A percentile compares a stretch with the other conserved stretches of the same genome.
These are phyloP conservation scores for Aspergillus ochraceus DNA, from an alignment of 2,329 filamentous ascomycete species.

Conservation along the genomic window DNA sequence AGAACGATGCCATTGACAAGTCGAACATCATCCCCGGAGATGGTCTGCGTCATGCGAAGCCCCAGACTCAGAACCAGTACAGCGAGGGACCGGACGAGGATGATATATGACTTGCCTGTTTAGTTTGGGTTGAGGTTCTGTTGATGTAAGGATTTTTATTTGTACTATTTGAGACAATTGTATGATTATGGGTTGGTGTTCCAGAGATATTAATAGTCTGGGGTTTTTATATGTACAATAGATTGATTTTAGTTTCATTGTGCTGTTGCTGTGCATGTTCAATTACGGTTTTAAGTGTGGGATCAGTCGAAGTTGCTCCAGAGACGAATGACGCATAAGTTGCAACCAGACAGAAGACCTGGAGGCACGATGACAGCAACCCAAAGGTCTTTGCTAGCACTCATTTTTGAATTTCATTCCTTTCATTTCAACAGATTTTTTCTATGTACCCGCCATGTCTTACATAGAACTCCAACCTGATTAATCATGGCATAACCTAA, in stretches of 20 bases:
- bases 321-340: too few species aligned
- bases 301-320: too few species aligned
- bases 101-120: background rate
- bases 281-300: too few species aligned
- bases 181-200: too few species aligned
- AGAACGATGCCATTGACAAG: background rate
- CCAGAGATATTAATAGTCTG: too few species aligned
- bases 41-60: background rate
- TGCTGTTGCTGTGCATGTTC: too few species aligned
- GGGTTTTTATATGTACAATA: too few species aligned
- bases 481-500: conserved; percentile 17
- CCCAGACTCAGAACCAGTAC: background rate
- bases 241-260: too few species aligned
- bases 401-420: background rate
- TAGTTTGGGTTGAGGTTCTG: background rate
- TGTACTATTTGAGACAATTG: background rate
- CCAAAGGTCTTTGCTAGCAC: background rate
- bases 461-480: conserved; percentile 17
- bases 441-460: conserved; percentile 2
- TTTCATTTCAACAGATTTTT: background rate
- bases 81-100: background rate
- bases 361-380: too few species aligned
- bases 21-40: background rate
- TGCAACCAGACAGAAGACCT: too few species aligned
- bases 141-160: background rate